Percentiles rank a stretch among this genome's conserved stretches.
Conservation (phyloP, 257 asterid genomes). For the Penstemon newberryi region DNA sequence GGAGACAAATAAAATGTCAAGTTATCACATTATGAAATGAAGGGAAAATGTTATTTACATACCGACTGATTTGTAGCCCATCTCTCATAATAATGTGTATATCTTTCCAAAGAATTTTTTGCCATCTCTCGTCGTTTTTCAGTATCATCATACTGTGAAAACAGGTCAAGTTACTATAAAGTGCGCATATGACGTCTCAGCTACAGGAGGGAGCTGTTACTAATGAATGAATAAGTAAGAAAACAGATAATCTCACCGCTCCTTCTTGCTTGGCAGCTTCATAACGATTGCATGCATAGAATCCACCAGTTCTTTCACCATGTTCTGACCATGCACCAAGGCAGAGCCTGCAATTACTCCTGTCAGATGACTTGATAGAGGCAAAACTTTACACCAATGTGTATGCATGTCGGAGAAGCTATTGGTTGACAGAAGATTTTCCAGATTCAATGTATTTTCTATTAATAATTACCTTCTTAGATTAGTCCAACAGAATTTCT, state of each 20-base stretch:
- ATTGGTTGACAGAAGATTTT: not conserved
- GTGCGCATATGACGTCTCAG: constrained; percentile 24
- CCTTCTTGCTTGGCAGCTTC: constrained; percentile 98
- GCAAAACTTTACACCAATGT: constrained; percentile 12
- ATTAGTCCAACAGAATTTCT: too few species aligned
- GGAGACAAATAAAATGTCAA: constrained; percentile 20
- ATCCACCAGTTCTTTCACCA: constrained; percentile 98
- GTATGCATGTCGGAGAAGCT: constrained; percentile 20
- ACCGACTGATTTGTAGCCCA: constrained; percentile 99
- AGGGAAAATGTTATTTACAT: constrained; percentile 26
- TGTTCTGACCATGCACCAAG: constrained; percentile 97
- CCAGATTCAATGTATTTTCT: too few species aligned
- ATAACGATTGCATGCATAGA: constrained; percentile 95
- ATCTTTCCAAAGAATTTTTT: constrained; percentile 90
- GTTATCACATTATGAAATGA: not conserved
- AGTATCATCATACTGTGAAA: constrained; percentile 76
- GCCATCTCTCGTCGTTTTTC: constrained; percentile 99
- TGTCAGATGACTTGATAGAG: constrained; percentile 29
- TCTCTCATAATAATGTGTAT: constrained; percentile 94
- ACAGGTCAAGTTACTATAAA: constrained; percentile 29
- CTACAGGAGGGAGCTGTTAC: constrained; percentile 23
- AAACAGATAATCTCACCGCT: constrained; percentile 54
- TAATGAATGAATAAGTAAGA: constrained; percentile 10
- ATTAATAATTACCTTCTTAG: too few species aligned
- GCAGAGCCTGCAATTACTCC: constrained; percentile 75